A percentile compares a stretch with the other conserved stretches of the same genome.
phyloP scores from a whole-genome alignment of 2,329 filamentous ascomycete species.

The Bipolaris zeicola region DNA sequence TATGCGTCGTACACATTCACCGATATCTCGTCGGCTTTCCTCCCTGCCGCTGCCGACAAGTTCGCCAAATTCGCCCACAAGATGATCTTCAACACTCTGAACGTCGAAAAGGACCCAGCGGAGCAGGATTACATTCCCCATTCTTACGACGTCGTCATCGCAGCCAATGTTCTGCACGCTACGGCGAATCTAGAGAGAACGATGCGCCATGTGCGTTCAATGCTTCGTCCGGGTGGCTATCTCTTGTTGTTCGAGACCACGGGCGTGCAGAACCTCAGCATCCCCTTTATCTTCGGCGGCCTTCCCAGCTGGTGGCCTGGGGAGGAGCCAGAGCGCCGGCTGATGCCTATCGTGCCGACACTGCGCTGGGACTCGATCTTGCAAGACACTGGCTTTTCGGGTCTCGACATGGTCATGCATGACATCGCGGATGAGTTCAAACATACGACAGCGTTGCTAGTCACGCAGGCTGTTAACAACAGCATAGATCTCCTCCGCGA shows the following conservation, averaged over 20 bases:
- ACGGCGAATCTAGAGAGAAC: conserved; percentile 14
- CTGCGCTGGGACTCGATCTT: conserved; percentile 28
- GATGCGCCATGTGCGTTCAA: conserved; percentile 7
- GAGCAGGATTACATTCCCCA: conserved; percentile 17
- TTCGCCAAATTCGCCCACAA: not conserved
- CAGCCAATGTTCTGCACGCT: conserved; percentile 22
- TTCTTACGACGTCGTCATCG: conserved; percentile 28
- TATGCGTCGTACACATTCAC: conserved; percentile 24
- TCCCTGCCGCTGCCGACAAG: not conserved
- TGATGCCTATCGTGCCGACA: not conserved
- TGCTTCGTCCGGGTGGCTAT: too few relatives aligned
- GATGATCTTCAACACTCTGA: conserved; percentile 10
- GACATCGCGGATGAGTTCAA: too few relatives aligned
- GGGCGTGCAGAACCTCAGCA: too few relatives aligned
- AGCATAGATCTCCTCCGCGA: too few relatives aligned
- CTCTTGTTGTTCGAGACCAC: too few relatives aligned
- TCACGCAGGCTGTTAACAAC: too few relatives aligned
- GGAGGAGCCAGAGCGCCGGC: conserved; percentile 10
- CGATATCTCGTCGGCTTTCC: conserved; percentile 11
- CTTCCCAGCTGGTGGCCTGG: conserved; percentile 51
- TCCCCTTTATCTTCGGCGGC: conserved; percentile 8
- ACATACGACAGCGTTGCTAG: too few relatives aligned
- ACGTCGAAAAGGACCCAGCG: conserved; percentile 11
- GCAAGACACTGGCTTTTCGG: conserved; percentile 9
- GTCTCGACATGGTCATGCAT: conserved; percentile 3